Percentiles rank a stretch among this genome's conserved stretches.
phyloP scores from a whole-genome alignment of 257 asterid genomes.

The Solanum etuberosum region DNA sequence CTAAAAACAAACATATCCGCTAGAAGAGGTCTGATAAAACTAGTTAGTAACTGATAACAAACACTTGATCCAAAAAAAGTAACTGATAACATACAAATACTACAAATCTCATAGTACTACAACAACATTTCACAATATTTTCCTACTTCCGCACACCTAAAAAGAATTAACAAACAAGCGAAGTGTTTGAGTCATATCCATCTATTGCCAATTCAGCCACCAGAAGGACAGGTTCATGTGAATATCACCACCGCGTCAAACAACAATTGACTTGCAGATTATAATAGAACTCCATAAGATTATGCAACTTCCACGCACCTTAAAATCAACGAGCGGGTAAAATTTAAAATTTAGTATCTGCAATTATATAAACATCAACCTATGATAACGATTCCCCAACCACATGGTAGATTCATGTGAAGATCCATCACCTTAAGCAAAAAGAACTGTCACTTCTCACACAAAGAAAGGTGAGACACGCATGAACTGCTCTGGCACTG shows the following conservation, averaged over 20 bases:
- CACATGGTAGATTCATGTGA: background rate
- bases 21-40: background rate
- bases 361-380: background rate
- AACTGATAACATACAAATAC: background rate
- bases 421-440: background rate
- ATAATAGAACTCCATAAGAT: background rate
- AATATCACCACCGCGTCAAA: background rate
- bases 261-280: background rate
- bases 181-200: background rate
- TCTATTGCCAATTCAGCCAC: background rate
- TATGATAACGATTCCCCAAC: background rate
- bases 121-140: background rate
- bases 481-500: background rate
- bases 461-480: background rate
- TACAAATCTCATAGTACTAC: background rate
- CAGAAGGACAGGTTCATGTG: background rate
- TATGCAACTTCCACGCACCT: background rate
- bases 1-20: background rate
- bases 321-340: background rate
- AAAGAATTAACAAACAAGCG: background rate
- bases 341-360: background rate
- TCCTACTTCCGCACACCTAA: background rate
- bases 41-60: background rate
- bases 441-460: background rate
- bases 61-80: background rate